Evolutionary conservation across 2,329 filamentous ascomycete genomes (phyloP).

Genomic region (Exserohilum rostratum): DNA sequence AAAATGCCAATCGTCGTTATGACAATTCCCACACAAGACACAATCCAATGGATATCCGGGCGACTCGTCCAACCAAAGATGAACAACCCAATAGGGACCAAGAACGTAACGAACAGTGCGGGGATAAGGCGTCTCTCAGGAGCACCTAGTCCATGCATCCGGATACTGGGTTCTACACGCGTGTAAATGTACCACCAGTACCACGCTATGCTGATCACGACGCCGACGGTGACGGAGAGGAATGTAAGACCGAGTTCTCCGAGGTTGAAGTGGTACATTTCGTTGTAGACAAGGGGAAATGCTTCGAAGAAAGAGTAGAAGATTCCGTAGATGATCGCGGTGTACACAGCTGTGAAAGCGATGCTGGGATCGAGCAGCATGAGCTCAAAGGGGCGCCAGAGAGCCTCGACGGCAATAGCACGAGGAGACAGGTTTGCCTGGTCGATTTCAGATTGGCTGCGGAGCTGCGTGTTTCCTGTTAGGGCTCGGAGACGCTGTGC

Average conservation of each 20-base stretch:
- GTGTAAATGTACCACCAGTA: constrained; percentile 77
- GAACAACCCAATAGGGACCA: constrained; percentile 69
- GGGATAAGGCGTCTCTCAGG: constrained; percentile 78
- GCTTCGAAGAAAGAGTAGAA: constrained; percentile 79
- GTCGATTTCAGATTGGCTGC: constrained; percentile 81
- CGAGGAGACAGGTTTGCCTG: constrained; percentile 48
- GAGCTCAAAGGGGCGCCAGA: constrained; percentile 79
- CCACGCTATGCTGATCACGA: constrained; percentile 67
- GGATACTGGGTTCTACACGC: constrained; percentile 67
- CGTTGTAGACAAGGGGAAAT: constrained; percentile 69
- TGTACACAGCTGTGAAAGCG: constrained; percentile 81
- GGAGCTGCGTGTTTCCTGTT: constrained; percentile 68
- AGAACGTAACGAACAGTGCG: constrained; percentile 61
- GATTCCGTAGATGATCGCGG: constrained; percentile 77
- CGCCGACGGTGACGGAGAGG: constrained; percentile 78
- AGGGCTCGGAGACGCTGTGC: constrained; percentile 73
- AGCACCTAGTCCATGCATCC: constrained; percentile 69
- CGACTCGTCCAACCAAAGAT: constrained; percentile 74
- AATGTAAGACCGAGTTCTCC: constrained; percentile 82
- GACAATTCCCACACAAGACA: constrained; percentile 59
- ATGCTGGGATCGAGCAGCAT: constrained; percentile 85
- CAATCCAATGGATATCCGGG: constrained; percentile 62
- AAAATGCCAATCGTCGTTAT: constrained; percentile 56
- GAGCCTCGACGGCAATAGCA: constrained; percentile 59
- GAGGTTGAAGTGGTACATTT: constrained; percentile 77